Percentiles rank a stretch among this genome's conserved stretches.
phyloP scores from a whole-genome alignment of 169 alveolate genomes.

The Plasmodium cynomolgi region DNA sequence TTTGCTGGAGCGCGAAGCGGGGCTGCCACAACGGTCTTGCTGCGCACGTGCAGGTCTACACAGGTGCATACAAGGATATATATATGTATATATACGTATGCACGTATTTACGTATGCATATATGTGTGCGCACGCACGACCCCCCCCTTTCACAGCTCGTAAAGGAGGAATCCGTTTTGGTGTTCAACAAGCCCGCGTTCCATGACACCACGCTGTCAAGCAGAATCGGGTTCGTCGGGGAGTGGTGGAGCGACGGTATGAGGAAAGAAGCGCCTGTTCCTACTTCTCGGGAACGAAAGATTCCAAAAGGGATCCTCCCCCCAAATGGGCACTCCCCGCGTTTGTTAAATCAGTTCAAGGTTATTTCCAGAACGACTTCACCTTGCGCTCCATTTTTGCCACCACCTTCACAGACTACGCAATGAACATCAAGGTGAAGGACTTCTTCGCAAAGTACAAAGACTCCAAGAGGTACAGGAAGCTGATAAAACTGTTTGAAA shows the following conservation, averaged over 20 bases:
- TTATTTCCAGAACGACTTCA: not conserved
- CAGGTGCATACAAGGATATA: not conserved
- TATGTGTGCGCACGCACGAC: not conserved
- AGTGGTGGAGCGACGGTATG: constrained; percentile 75
- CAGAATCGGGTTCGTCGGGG: constrained; percentile 69
- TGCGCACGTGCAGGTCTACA: not conserved
- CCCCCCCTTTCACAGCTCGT: constrained; percentile 8
- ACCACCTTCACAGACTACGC: constrained; percentile 24
- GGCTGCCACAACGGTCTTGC: not conserved
- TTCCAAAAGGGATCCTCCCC: not conserved
- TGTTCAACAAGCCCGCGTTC: constrained; percentile 49
- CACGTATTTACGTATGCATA: not conserved
- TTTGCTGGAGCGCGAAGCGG: not conserved
- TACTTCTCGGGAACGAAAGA: not conserved
- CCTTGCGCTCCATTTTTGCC: not conserved
- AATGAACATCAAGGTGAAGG: constrained; percentile 53
- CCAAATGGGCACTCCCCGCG: not conserved
- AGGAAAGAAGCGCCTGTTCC: not conserved
- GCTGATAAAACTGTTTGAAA: constrained; percentile 48
- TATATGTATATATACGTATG: not conserved
- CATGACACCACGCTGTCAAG: constrained; percentile 51
- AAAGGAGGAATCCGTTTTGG: constrained; percentile 33
- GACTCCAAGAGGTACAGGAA: constrained; percentile 46
- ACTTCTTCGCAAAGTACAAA: constrained; percentile 19
- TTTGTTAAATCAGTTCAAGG: not conserved